Base-by-base conservation (phyloP, 139 green algal species). In the Picochlorum sp. region DNA sequence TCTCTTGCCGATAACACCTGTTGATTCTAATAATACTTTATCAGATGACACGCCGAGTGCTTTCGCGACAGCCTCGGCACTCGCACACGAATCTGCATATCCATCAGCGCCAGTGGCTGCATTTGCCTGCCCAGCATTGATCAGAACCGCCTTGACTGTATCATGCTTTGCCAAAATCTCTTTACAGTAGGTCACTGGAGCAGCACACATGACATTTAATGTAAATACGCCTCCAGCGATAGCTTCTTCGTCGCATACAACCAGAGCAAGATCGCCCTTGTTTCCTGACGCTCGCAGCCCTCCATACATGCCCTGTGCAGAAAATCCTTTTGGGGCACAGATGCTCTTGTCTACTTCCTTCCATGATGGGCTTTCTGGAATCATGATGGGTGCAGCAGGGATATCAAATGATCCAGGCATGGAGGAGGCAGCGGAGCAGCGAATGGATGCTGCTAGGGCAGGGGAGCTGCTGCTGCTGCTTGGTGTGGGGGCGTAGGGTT, bases 101-200 rank as follows among this genome's bases (percentile, higher is more conserved):
- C 92, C 92, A 45, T 80, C 66, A 24, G 74, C 74, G 10, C 92
- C 92, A 8, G 90, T 96, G 26, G 88, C 91, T 10, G 91, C 90
- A 64, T 98, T 98, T 59, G 92, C 93, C 71, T 97, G 90, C 18
- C 93, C 94, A 3, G 94, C 92, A 62, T 98, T 98, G 51, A 97
- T 56, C 62, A 79, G 49, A 26, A 93, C 85, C 18, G 87, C 92
- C 16, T 81, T 71, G 6, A 84, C 73, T 4, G 69, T 87, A 41
- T 82, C 66, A 57, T 78, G 83, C 51, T 68, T 65, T 4, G 57
- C 76, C 49, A 98, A 81, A 50, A 94, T 80, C 47, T 95, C 75
- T 66, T 91, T 90, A 84, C 88, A 97, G 79, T 92, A 96, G 9
- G 78, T 73, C 30, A 98, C 93, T 3, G 93, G 93, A 9, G 93